A percentile compares a stretch with the other conserved stretches of the same genome.
Evolutionary conservation across 179 eudicot species (phyloP).

Genomic region (Drosera spatulata): DNA sequence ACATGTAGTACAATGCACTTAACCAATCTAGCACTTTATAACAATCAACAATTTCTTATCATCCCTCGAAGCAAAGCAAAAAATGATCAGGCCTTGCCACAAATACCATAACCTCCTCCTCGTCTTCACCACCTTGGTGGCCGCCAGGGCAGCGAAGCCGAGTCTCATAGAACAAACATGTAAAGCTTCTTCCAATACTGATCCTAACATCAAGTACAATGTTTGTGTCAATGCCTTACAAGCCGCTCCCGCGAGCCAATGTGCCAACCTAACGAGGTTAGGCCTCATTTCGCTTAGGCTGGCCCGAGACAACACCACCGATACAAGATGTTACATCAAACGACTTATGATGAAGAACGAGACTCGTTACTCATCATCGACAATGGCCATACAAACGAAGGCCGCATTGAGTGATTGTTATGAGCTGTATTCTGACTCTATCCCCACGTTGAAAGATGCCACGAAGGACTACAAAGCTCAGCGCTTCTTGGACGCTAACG

Average conservation of each 20-base stretch:
- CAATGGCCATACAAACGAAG: not conserved
- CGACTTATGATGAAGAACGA: conserved; percentile 1
- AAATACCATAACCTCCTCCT: not conserved
- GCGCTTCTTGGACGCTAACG: conserved; percentile 11
- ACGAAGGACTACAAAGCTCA: conserved; percentile 8
- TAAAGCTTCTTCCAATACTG: conserved; percentile 11
- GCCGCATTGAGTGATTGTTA: conserved; percentile 12
- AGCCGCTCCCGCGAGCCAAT: conserved; percentile 18
- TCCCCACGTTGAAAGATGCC: conserved; percentile 15
- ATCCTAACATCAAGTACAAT: conserved; percentile 22
- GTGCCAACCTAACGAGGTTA: conserved; percentile 18
- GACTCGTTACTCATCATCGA: not conserved
- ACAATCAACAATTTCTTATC: too few species aligned
- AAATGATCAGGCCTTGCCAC: too few species aligned
- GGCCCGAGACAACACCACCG: conserved; percentile 13
- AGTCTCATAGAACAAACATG: conserved; percentile 24
- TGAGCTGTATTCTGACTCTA: conserved; percentile 21
- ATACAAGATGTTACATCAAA: conserved; percentile 9
- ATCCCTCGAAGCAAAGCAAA: too few species aligned
- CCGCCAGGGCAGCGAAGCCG: not conserved
- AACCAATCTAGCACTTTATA: too few species aligned
- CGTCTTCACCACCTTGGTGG: not conserved
- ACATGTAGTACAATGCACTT: too few species aligned
- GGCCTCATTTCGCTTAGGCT: conserved; percentile 18
- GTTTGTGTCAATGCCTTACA: conserved; percentile 22